Conservation (phyloP, 257 asterid genomes). For the Haberlea rhodopensis region DNA sequence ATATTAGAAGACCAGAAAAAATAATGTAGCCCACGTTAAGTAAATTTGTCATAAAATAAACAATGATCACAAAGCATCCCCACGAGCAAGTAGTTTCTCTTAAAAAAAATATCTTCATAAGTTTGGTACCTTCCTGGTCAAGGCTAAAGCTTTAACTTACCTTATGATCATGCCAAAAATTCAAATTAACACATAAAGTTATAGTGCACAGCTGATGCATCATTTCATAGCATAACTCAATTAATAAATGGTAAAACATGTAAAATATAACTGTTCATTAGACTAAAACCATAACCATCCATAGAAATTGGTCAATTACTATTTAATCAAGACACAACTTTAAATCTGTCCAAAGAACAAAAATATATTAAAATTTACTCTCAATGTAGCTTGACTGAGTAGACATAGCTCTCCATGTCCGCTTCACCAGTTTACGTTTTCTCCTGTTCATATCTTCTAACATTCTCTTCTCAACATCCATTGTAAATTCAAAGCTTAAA, state of each 20-base stretch:
- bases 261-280: background rate
- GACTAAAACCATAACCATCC: background rate
- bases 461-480: slow-evolving; percentile 35
- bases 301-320: background rate
- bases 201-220: no score
- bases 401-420: slow-evolving; percentile 58
- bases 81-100: background rate
- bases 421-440: slow-evolving; percentile 33
- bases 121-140: background rate
- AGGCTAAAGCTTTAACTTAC: background rate
- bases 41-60: background rate
- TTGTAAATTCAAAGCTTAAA: slow-evolving; percentile 34
- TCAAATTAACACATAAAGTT: no score
- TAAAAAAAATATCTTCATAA: no score
- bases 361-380: slow-evolving; percentile 30
- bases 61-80: background rate
- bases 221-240: background rate
- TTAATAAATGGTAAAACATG: background rate
- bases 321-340: background rate
- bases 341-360: background rate
- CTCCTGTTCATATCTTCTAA: slow-evolving; percentile 28
- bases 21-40: background rate
- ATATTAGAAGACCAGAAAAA: background rate
- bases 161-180: background rate
- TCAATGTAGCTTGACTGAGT: slow-evolving; percentile 40